Base-by-base conservation (phyloP, 139 green algal genomes). In the Tetratostichococcus sp. region DNA sequence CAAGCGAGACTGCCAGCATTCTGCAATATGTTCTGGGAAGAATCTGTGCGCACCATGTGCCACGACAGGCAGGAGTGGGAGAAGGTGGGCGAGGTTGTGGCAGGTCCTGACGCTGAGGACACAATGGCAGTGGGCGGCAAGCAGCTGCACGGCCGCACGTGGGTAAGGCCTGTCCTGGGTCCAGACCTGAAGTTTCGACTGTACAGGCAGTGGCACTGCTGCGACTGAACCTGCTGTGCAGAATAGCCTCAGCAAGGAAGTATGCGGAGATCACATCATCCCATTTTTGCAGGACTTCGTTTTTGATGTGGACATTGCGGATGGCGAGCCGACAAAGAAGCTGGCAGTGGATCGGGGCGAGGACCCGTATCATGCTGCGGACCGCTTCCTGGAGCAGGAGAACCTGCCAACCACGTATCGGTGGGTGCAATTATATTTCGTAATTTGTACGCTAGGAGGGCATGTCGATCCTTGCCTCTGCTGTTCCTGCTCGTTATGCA, bases 281-380 rank as follows among this genome's bases (percentile, higher is more conserved):
- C n/a, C 77, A 87, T 76, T 96, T 86, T 83, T 50, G 39, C 39
- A 50, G 39, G 92, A 97, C 83, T 93, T 83, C 77, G 93, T 99
- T 59, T 98, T 98, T 86, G 95, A 99, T 74, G 95, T 98, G 35
- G 95, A 98, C 65, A 80, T 95, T 11, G 83, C 80, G 11, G 94
- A 97, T 57, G 87, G 86, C 28, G 76, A 81, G n/a, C 80, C 84
- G 1, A 80, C 88, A 4, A 75, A 85, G 57, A 94, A 94, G 82
- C 86, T 97, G 74, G 76, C 85, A 0, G 76, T 86, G 62, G 90
- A 97, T 79, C 62, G 69, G 1, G 86, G 82, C 1, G 89, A 98
- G 34, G 97, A 98, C 79, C 91, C 93, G 1, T 97, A 98, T 76
- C 74, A 89, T 31, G 94, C 90, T n/a, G 94, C 94, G 8, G 92